phyloP scores from a whole-genome alignment of 176 grass and related monocot species.

The Oryza brachyantha region DNA sequence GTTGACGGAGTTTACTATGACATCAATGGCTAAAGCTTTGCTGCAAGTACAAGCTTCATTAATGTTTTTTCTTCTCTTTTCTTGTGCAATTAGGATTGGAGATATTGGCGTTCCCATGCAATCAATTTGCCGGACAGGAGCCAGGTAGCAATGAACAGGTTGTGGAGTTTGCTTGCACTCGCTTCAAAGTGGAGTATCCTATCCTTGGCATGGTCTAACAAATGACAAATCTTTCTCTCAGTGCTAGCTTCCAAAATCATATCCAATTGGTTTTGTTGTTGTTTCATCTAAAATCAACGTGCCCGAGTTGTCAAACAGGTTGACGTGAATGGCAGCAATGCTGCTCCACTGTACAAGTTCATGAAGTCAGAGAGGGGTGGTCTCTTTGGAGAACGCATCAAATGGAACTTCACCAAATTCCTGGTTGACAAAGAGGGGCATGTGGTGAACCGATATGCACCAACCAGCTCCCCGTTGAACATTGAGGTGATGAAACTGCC shows the following conservation, averaged over 20 bases:
- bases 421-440: conserved; percentile 59
- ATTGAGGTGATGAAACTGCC: conserved; percentile 40
- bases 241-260: not conserved
- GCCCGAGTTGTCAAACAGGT: conserved; percentile 28
- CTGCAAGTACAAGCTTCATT: not conserved
- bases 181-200: conserved; percentile 52
- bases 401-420: conserved; percentile 71
- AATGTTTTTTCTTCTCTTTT: not conserved
- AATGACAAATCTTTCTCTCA: conserved; percentile 3
- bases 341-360: conserved; percentile 57
- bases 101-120: conserved; percentile 61
- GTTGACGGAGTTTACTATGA: too few relatives aligned
- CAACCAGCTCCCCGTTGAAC: conserved; percentile 44
- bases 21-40: too few relatives aligned
- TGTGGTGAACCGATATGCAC: conserved; percentile 46
- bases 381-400: conserved; percentile 50
- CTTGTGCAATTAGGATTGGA: conserved; percentile 36
- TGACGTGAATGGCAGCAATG: conserved; percentile 56
- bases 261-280: not conserved
- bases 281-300: not conserved
- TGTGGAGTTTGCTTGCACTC: conserved; percentile 54
- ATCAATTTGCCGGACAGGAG: conserved; percentile 57
- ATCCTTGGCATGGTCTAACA: conserved; percentile 55
- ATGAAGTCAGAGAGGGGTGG: conserved; percentile 45
- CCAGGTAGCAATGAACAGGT: conserved; percentile 51